phyloP scores from a whole-genome alignment of 305 asterid genomes.

The Solanum aculeatissimum region DNA sequence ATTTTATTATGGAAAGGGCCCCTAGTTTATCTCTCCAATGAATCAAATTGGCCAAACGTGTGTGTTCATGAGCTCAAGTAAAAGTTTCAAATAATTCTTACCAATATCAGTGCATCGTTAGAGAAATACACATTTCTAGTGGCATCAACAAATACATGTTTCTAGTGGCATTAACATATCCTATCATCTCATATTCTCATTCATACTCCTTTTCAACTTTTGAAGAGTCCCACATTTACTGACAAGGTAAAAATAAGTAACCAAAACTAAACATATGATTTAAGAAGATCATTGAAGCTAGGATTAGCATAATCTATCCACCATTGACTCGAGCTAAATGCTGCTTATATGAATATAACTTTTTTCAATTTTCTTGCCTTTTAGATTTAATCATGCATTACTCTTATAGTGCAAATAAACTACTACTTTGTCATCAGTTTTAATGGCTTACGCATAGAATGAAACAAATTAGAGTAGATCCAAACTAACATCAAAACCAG shows the following conservation, averaged over 20 bases:
- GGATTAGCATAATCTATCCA: neutral
- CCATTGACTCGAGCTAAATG: neutral
- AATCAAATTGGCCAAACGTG: neutral
- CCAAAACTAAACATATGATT: neutral
- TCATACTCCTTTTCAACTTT: neutral
- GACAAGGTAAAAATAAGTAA: neutral
- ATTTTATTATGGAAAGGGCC: neutral
- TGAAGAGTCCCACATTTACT: neutral
- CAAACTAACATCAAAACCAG: constrained; percentile 53
- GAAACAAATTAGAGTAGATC: neutral
- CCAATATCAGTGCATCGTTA: neutral
- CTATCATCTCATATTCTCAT: neutral
- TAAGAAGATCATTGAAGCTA: neutral
- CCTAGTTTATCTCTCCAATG: neutral
- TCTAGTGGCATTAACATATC: neutral
- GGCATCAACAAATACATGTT: neutral
- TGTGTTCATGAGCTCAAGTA: neutral
- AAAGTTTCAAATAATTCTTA: neutral
- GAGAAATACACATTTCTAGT: neutral
- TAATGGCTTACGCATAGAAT: neutral
- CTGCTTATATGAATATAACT: neutral
- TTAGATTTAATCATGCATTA: neutral
- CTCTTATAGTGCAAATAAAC: neutral
- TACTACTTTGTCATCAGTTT: neutral
- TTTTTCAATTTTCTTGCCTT: neutral